Conservation (phyloP, 257 asterid genomes). For the Euphrasia confusa region DNA sequence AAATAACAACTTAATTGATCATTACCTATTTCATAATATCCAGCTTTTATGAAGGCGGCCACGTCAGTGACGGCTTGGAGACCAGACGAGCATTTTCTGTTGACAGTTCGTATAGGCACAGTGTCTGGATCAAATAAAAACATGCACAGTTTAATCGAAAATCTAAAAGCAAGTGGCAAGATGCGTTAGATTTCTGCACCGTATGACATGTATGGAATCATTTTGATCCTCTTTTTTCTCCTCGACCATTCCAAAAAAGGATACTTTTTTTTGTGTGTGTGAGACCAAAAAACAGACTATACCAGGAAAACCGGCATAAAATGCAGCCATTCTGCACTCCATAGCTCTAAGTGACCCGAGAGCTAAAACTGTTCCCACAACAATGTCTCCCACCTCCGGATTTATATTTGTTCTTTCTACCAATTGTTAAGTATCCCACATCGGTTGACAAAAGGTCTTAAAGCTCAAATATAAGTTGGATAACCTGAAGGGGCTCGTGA, state of each 20-base stretch:
- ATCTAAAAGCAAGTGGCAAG: background rate
- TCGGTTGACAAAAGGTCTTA: too few species aligned
- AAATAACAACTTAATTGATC: background rate
- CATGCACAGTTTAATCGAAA: background rate
- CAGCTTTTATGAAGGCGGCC: constrained; percentile 86
- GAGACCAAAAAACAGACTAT: constrained; percentile 11
- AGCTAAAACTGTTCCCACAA: constrained; percentile 85
- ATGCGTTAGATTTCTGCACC: too few species aligned
- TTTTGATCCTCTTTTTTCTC: too few species aligned
- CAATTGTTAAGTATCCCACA: too few species aligned
- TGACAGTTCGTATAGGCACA: constrained; percentile 86
- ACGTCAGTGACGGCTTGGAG: constrained; percentile 97
- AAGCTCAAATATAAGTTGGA: too few species aligned
- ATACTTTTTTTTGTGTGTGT: too few species aligned
- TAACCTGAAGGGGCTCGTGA: too few species aligned
- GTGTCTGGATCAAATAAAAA: constrained; percentile 36
- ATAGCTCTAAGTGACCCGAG: constrained; percentile 80
- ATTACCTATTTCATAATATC: constrained; percentile 81
- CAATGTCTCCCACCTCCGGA: constrained; percentile 89
- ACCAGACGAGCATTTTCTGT: constrained; percentile 90
- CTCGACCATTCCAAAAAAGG: background rate
- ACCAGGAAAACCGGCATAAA: constrained; percentile 96
- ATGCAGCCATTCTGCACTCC: constrained; percentile 88
- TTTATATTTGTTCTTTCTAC: constrained; percentile 62
- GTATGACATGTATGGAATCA: too few species aligned